Conservation (phyloP, 2,329 filamentous ascomycete species). For the Fusarium gaditjirri region DNA sequence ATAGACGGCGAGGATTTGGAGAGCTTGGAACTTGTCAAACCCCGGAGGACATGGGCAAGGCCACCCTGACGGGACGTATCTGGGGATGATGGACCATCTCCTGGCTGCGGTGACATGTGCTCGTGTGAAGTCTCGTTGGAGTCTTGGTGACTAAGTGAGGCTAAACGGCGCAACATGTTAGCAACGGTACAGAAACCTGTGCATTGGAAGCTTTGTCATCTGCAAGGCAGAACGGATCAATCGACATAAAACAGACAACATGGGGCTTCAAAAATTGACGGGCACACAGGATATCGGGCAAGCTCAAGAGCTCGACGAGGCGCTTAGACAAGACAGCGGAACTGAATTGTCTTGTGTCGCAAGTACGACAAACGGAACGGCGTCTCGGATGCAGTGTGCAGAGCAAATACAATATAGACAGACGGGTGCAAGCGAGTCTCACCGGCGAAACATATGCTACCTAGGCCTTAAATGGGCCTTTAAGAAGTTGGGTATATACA, state of each 20-base stretch:
- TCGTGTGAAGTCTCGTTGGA: slow-evolving; percentile 49
- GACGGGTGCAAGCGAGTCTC: slow-evolving; percentile 42
- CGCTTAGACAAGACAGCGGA: slow-evolving; percentile 14
- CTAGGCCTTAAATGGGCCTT: slow-evolving; percentile 35
- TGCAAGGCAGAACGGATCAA: slow-evolving; percentile 33
- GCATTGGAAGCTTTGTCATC: slow-evolving; percentile 41
- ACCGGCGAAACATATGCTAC: slow-evolving; percentile 47
- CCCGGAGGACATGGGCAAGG: slow-evolving; percentile 72
- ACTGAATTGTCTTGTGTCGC: slow-evolving; percentile 21
- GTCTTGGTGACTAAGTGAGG: slow-evolving; percentile 41
- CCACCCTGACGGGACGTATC: slow-evolving; percentile 67
- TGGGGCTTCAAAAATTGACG: slow-evolving; percentile 9
- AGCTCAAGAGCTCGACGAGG: slow-evolving; percentile 10
- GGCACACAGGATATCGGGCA: slow-evolving; percentile 4
- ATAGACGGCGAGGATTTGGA: slow-evolving; percentile 61
- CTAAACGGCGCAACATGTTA: slow-evolving; percentile 47
- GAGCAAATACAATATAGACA: slow-evolving; percentile 35
- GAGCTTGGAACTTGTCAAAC: slow-evolving; percentile 66
- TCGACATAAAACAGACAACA: slow-evolving; percentile 30
- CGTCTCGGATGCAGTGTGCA: slow-evolving; percentile 34
- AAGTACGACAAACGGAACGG: slow-evolving; percentile 35
- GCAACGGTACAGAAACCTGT: slow-evolving; percentile 39
- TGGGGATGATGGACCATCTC: slow-evolving; percentile 65
- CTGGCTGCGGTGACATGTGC: slow-evolving; percentile 70
- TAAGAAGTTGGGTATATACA: slow-evolving; percentile 12